phyloP scores from a whole-genome alignment of 768 basidiomycete genomes.

The Boletus insuetus region DNA sequence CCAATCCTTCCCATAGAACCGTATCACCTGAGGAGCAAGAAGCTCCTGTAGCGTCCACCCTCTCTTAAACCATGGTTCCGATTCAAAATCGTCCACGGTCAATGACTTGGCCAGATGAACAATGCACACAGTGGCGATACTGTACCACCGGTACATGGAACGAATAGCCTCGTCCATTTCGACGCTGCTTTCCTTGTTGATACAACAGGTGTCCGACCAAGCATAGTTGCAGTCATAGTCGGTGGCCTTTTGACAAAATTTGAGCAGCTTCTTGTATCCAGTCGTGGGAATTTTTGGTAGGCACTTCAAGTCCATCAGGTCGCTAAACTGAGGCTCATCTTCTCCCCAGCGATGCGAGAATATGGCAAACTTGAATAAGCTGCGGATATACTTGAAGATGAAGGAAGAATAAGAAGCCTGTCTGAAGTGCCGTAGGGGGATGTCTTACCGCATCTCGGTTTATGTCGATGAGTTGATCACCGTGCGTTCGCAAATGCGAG shows the following conservation, averaged over 20 bases:
- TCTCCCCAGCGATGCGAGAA: conserved; percentile 24
- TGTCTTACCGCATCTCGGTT: conserved; percentile 1
- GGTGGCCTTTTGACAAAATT: conserved; percentile 14
- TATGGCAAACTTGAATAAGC: conserved; percentile 16
- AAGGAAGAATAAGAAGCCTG: not conserved
- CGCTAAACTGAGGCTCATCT: conserved; percentile 23
- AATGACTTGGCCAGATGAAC: conserved; percentile 17
- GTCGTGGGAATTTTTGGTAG: not conserved
- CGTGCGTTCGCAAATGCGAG: not conserved
- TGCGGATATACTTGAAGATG: conserved; percentile 4
- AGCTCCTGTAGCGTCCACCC: conserved; percentile 23
- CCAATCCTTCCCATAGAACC: conserved; percentile 22
- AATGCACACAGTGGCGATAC: conserved; percentile 21
- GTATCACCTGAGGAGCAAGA: conserved; percentile 12
- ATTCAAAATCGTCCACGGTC: conserved; percentile 6
- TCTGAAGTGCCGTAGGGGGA: not conserved
- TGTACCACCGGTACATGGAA: conserved; percentile 31
- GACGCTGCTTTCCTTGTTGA: conserved; percentile 26
- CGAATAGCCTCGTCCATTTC: conserved; percentile 31
- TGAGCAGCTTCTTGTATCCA: conserved; percentile 17
- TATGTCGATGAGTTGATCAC: not conserved
- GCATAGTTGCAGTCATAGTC: conserved; percentile 19
- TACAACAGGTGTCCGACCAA: conserved; percentile 27
- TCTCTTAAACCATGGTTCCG: conserved; percentile 23
- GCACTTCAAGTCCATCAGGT: not conserved